Evolutionary conservation across 1,139 yeast genomes (phyloP), one percentile per base, ranked within the genome.

Genomic region (Blastobotrys indianensis): DNA sequence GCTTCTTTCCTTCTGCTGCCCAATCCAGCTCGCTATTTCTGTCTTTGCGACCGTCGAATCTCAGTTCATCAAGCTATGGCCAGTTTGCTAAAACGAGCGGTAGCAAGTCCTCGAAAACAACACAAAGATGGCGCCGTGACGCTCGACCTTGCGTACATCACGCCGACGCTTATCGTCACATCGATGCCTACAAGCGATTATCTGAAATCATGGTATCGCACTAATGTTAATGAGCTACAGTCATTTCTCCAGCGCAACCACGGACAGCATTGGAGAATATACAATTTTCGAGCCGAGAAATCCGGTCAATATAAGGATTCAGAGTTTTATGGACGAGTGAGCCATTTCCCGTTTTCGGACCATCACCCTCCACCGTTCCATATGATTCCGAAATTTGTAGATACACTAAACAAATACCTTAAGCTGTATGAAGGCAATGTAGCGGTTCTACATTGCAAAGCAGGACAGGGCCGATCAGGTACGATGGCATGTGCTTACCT

Each of bases 401-500:
- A 61, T 12, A 74, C 73, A 1, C 74, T 90, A 8, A 66, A 72
- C 41, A 53, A 56, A 1, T 82, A 64, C 52, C 58, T 83, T 30
- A 28, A 51, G 1, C 54, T 56, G 4, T 59, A 61, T 32, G 44
- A 60, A 0, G 49, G 61, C 0, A 74, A 76, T 51, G 80, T 80
- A 1, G 94, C 85, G 0, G 75, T 88, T 0, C 64, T 90, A 8
- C 97, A 92, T 60, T 92, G 97, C 60, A 82, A 85, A 57, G 88
- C 87, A 49, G 97, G 97, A 0, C 90, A 87, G 61, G 97, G 97
- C 0, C 68, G 97, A 31, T 81, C 95, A 0, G 97, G 97, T 0
- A 76, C 90, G 0, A 66, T 86, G 2, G 75, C 77, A 2, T 79
- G 88, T 55, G 86, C 90, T 0, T 84, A 80, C 57, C 62, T 90